phyloP scores from a whole-genome alignment of 306 rosid species.

The Acacia acuminata region DNA sequence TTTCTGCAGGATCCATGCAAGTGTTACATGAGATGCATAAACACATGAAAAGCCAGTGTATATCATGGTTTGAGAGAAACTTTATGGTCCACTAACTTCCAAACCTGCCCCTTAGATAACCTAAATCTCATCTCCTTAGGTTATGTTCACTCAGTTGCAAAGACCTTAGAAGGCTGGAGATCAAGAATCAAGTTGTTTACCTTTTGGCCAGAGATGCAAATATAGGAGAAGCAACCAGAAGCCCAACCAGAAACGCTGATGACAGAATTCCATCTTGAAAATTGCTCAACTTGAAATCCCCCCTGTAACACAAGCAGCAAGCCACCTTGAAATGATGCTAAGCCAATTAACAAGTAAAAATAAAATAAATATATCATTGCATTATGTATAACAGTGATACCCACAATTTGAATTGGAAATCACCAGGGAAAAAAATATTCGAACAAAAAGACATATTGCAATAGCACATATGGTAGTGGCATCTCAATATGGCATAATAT shows the following conservation, averaged over 20 bases:
- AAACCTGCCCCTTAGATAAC: not conserved
- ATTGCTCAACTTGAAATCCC: constrained; percentile 83
- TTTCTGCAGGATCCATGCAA: not conserved
- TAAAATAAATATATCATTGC: not conserved
- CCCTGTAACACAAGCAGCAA: constrained; percentile 51
- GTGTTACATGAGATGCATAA: not conserved
- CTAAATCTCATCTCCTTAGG: not conserved
- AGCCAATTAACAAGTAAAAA: not conserved
- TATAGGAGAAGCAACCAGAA: constrained; percentile 84
- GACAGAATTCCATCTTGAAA: constrained; percentile 91
- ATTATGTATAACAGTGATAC: not conserved
- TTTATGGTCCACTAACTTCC: not conserved
- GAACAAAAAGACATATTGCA: not conserved
- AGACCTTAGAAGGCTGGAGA: not conserved
- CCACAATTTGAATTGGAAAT: not conserved
- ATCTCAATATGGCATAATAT: not conserved
- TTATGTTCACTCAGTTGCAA: not conserved
- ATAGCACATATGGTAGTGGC: not conserved
- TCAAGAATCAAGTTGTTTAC: constrained; percentile 40
- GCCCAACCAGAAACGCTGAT: constrained; percentile 97
- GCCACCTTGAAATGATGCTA: constrained; percentile 4
- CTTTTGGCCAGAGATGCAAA: constrained; percentile 88
- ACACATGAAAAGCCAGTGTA: not conserved
- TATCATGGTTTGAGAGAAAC: not conserved
- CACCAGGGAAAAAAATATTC: not conserved